Evolutionary conservation across 495 filamentous ascomycete genomes (phyloP), one percentile per base, ranked within the genome.

Genomic region (Aspergillus taichungensis): DNA sequence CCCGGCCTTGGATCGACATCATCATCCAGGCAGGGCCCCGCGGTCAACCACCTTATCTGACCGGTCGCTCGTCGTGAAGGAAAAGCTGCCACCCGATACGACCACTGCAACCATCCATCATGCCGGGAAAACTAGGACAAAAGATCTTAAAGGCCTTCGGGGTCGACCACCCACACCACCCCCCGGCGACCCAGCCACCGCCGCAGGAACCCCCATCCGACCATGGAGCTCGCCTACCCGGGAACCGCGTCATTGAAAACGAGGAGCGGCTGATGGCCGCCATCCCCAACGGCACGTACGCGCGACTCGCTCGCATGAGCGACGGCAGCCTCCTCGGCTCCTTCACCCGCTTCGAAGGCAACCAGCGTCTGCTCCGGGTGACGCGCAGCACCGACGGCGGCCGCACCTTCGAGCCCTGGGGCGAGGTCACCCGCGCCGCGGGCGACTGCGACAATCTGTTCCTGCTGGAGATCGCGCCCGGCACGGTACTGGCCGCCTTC

Each of bases 361-460:
- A 49, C 6, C 40, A 57, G 12, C 60, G 58, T 3, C 50, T 60
- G 6, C 57, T 73, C 0, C 53, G 54, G 32, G 54, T 73, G 11
- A 56, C 60, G 7, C 52, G 51, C 33, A 70, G 66, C 46, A 63
- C 52, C 18, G 69, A 73, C 44, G 55, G 53, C 24, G 66, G 62
- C 34, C 58, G 45, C 27, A 57, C 51, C 14, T 73, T 69, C 37
- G 49, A 54, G 33, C 54, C 64, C 32, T 59, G 56, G 28, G 57
- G 56, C 9, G 69, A 73, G 39, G 62, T 71, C 10, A 64, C 59
- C 1, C 63, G 65, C 0, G 62, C 57, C 3, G 46, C 45, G 5
- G 66, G 66, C 28, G 79, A 83, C 47, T 61, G 80, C 31, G 79
- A 82, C 59, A 83, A 83, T 54, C 66, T 73, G 50, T 76, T 74